These are phyloP conservation scores for Adansonia madagascariensis DNA, from an alignment of 441 rosid species.

Conservation along the genomic window DNA sequence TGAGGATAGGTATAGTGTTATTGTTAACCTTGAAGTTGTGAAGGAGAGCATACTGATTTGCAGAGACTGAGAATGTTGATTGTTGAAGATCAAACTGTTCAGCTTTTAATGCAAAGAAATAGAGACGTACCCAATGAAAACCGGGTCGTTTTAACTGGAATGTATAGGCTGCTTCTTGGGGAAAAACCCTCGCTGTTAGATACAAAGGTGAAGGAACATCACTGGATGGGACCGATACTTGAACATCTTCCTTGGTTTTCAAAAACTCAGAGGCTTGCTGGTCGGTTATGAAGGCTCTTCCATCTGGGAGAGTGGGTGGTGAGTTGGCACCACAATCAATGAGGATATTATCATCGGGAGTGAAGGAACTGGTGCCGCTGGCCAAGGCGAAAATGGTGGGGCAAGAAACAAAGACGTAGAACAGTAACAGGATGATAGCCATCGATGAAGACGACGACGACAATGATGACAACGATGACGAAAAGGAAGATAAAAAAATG, in stretches of 20 bases:
- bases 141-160: conserved; percentile 61
- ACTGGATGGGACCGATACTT: conserved; percentile 46
- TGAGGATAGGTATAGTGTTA: conserved; percentile 40
- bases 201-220: conserved; percentile 68
- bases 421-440: conserved; percentile 50
- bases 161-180: conserved; percentile 53
- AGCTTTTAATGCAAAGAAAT: conserved; percentile 60
- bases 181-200: conserved; percentile 67
- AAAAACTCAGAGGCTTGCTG: conserved; percentile 50
- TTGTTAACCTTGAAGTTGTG: conserved; percentile 55
- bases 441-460: conserved; percentile 32
- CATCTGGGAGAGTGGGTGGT: conserved; percentile 54
- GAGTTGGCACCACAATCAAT: conserved; percentile 67
- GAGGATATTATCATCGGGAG: conserved; percentile 62
- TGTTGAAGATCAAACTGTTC: conserved; percentile 51
- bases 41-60: conserved; percentile 65
- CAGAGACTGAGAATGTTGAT: conserved; percentile 55
- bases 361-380: conserved; percentile 28
- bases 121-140: conserved; percentile 79
- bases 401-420: conserved; percentile 31
- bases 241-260: conserved; percentile 56
- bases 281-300: conserved; percentile 68
- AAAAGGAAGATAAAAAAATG: conserved; percentile 44
- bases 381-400: conserved; percentile 23
- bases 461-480: conserved; percentile 20